Evolutionary conservation across 1,284 basidiomycete species (phyloP).

Genomic region (Ustilago trichophora): DNA sequence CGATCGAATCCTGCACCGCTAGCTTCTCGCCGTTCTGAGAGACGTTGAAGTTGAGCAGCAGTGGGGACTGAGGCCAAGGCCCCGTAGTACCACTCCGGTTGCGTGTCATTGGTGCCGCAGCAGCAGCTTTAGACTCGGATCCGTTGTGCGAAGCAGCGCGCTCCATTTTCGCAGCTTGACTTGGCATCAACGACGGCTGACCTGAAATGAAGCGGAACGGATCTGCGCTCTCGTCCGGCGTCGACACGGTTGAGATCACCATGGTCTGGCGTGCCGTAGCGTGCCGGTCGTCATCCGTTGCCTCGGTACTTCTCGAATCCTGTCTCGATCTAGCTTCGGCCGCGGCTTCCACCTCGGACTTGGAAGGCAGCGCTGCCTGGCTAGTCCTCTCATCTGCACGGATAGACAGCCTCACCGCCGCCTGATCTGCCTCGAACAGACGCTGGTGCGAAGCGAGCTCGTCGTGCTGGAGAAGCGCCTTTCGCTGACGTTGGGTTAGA

Average conservation of each 20-base stretch:
- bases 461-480: conserved; percentile 28
- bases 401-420: conserved; percentile 19
- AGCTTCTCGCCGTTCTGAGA: not conserved
- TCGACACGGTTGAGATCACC: conserved; percentile 37
- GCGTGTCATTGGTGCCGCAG: conserved; percentile 22
- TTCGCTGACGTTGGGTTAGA: conserved; percentile 29
- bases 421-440: conserved; percentile 12
- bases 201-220: conserved; percentile 19
- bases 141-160: conserved; percentile 18
- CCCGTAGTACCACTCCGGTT: conserved; percentile 36
- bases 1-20: not conserved
- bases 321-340: conserved; percentile 17
- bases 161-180: conserved; percentile 13
- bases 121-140: not conserved
- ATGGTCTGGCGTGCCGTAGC: conserved; percentile 12
- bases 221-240: conserved; percentile 23
- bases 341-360: not conserved
- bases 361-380: too few relatives aligned
- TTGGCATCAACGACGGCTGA: conserved; percentile 17
- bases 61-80: conserved; percentile 46
- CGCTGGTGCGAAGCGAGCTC: conserved; percentile 21
- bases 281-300: conserved; percentile 22
- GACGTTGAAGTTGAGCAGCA: conserved; percentile 27
- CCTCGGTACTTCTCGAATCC: conserved; percentile 31
- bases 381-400: conserved; percentile 28